A percentile compares a stretch with the other conserved stretches of the same genome.
phyloP scores from a whole-genome alignment of 2,329 filamentous ascomycete species.

The Trichoderma sp. region DNA sequence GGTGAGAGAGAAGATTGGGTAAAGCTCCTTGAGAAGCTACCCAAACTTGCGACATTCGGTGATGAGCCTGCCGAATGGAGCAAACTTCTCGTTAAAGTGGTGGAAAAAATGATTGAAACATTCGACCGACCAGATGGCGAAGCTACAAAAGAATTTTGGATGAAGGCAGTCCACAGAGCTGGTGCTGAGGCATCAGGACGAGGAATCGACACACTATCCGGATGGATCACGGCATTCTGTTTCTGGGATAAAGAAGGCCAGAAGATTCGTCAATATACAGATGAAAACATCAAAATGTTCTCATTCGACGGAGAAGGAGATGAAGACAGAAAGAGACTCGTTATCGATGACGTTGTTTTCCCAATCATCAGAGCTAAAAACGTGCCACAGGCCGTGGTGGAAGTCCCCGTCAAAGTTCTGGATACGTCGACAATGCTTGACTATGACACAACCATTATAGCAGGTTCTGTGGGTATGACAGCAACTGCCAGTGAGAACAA shows the following conservation, averaged over 20 bases:
- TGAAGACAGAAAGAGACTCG: neutral
- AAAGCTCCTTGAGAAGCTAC: constrained; percentile 2
- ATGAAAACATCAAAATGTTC: neutral
- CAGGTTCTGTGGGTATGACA: neutral
- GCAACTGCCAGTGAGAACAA: neutral
- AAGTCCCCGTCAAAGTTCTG: neutral
- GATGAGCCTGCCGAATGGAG: constrained; percentile 5
- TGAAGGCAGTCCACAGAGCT: constrained; percentile 21
- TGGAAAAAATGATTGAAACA: constrained; percentile 20
- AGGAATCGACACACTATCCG: constrained; percentile 8
- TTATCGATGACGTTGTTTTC: constrained; percentile 4
- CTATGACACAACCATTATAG: neutral
- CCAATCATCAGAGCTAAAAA: neutral
- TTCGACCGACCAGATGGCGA: constrained; percentile 20
- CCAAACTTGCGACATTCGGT: neutral
- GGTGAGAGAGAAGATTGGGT: constrained; percentile 20
- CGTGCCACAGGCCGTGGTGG: neutral
- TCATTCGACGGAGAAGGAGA: neutral
- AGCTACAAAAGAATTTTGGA: constrained; percentile 22
- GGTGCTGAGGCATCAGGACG: constrained; percentile 14
- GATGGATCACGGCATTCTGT: constrained; percentile 23
- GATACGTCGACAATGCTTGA: neutral
- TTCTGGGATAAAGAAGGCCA: constrained; percentile 18
- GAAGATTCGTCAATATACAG: neutral
- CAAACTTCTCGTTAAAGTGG: neutral